Evolutionary conservation across 106 monocot genomes (phyloP).

Genomic region (Allium fistulosum): DNA sequence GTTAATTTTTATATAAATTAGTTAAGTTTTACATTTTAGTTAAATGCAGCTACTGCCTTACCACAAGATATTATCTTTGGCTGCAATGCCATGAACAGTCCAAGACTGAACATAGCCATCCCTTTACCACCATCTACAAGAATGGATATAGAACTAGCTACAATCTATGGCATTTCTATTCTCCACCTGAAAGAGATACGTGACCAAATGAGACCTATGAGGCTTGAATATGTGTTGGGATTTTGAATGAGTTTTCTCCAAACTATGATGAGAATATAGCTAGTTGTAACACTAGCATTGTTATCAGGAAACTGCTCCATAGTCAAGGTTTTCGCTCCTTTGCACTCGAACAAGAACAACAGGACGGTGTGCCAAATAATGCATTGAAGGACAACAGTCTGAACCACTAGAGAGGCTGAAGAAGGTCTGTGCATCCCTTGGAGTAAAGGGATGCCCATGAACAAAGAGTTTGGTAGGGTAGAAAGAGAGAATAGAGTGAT

Average conservation of each 20-base stretch:
- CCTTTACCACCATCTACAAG: too few relatives aligned
- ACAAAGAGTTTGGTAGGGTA: conserved; percentile 66
- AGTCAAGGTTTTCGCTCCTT: conserved; percentile 40
- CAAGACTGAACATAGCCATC: too few relatives aligned
- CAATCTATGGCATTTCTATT: too few relatives aligned
- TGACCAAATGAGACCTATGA: too few relatives aligned
- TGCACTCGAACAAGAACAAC: conserved; percentile 65
- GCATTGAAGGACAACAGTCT: conserved; percentile 68
- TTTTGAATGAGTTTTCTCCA: too few relatives aligned
- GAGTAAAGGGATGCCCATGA: conserved; percentile 68
- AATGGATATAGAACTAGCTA: too few relatives aligned
- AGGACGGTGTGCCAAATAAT: conserved; percentile 73
- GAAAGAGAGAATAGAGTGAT: conserved; percentile 66
- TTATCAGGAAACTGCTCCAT: conserved; percentile 52
- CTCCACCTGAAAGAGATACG: too few relatives aligned
- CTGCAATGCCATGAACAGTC: not conserved
- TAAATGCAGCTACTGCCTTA: conserved; percentile 37
- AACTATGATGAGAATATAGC: too few relatives aligned
- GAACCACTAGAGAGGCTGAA: conserved; percentile 61
- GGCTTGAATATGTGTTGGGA: too few relatives aligned
- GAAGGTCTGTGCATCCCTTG: conserved; percentile 53
- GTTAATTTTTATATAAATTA: too few relatives aligned
- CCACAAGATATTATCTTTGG: conserved; percentile 64
- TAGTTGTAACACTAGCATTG: too few relatives aligned
- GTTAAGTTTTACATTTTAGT: too few relatives aligned